These are phyloP conservation scores for Tolypocladium paradoxum DNA, from an alignment of 2,329 filamentous ascomycete genomes.

Conservation along the genomic window DNA sequence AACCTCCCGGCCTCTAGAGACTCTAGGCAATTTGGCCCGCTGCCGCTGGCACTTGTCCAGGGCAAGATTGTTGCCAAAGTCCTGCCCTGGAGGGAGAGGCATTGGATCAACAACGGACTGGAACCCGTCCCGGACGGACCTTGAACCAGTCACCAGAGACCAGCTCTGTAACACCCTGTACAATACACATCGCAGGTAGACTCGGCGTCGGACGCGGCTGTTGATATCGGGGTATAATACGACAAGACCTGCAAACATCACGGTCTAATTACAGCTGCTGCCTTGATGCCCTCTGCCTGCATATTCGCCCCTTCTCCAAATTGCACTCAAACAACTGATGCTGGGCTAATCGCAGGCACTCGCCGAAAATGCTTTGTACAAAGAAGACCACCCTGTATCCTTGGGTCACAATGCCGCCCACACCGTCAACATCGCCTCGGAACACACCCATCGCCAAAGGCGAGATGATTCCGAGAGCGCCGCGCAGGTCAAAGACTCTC, in stretches of 20 bases:
- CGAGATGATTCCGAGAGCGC: neutral
- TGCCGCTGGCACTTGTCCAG: conserved; percentile 74
- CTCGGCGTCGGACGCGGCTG: neutral
- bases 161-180: neutral
- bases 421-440: neutral
- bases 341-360: conserved; percentile 10
- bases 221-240: conserved; percentile 7
- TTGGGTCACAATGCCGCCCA: conserved; percentile 1
- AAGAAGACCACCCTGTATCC: conserved; percentile 12
- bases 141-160: neutral
- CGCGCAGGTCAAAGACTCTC: neutral
- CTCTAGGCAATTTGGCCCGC: conserved; percentile 74
- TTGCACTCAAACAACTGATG: conserved; percentile 12
- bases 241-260: conserved; percentile 14
- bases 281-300: conserved; percentile 6
- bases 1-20: conserved; percentile 78
- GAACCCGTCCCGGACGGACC: conserved; percentile 14
- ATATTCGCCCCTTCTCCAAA: conserved; percentile 4
- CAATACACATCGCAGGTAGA: neutral
- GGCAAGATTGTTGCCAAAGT: conserved; percentile 69
- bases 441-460: neutral
- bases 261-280: conserved; percentile 24
- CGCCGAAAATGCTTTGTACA: conserved; percentile 25
- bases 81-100: conserved; percentile 39
- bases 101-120: conserved; percentile 37